These are phyloP conservation scores for Neurospora sp. DNA, from an alignment of 495 filamentous ascomycete species.

Conservation along the genomic window DNA sequence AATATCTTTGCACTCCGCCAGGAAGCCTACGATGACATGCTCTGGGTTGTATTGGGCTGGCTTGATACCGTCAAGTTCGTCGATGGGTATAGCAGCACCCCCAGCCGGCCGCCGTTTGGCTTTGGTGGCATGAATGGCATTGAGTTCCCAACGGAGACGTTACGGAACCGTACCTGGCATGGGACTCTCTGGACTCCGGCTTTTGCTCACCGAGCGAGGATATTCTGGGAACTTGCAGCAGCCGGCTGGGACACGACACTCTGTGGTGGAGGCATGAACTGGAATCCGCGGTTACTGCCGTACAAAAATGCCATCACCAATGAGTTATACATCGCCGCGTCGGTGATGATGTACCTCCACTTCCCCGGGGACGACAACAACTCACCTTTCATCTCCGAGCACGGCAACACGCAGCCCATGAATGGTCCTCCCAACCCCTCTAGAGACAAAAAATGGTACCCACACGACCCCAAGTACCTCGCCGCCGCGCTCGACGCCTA, in stretches of 20 bases:
- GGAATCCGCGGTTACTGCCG: conserved; percentile 71
- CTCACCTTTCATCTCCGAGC: conserved; percentile 48
- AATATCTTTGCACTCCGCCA: conserved; percentile 63
- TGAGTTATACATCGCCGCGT: conserved; percentile 76
- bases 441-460: conserved; percentile 12
- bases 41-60: conserved; percentile 95
- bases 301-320: conserved; percentile 99
- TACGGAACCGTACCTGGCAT: conserved; percentile 48
- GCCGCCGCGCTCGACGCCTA: conserved; percentile 68
- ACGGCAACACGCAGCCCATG: neutral
- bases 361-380: conserved; percentile 70
- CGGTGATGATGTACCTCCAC: conserved; percentile 81
- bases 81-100: conserved; percentile 42
- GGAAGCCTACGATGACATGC: conserved; percentile 90
- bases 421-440: neutral
- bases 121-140: neutral
- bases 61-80: conserved; percentile 74
- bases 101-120: neutral
- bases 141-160: conserved; percentile 2
- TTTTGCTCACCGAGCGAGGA: conserved; percentile 75
- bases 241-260: conserved; percentile 73
- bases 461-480: conserved; percentile 58
- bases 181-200: conserved; percentile 64
- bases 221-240: conserved; percentile 80
- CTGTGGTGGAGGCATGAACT: conserved; percentile 86